Conservation (phyloP, 768 basidiomycete species). For the Tulasnella sp. region DNA sequence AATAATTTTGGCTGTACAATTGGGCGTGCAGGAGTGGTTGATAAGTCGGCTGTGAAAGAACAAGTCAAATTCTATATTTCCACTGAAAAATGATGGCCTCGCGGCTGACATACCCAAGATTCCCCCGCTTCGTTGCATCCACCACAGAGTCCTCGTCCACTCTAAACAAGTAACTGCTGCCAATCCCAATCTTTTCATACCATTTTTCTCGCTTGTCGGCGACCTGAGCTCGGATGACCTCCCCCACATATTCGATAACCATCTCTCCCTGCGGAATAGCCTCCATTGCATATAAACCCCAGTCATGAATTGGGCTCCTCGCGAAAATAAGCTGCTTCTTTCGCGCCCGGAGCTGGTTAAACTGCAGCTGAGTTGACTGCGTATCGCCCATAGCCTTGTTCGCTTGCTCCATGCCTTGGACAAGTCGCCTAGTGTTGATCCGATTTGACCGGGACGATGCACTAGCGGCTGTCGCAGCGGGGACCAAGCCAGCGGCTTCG, state of each 20-base stretch:
- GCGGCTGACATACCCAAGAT: conserved; percentile 73
- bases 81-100: conserved; percentile 21
- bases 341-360: conserved; percentile 95
- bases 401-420: conserved; percentile 90
- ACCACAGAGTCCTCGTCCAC: conserved; percentile 98
- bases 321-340: conserved; percentile 98
- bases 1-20: conserved; percentile 49
- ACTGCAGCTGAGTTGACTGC: conserved; percentile 73
- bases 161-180: conserved; percentile 94
- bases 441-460: conserved; percentile 84
- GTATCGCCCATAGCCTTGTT: conserved; percentile 60
- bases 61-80: background rate
- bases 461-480: conserved; percentile 43
- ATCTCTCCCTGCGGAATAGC: conserved; percentile 90
- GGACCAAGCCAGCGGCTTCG: conserved; percentile 11
- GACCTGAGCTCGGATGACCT: conserved; percentile 90
- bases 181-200: conserved; percentile 96
- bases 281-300: conserved; percentile 98
- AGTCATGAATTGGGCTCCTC: conserved; percentile 93
- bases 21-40: conserved; percentile 96
- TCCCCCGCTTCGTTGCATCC: conserved; percentile 98
- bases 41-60: conserved; percentile 71
- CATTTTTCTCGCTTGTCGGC: conserved; percentile 96
- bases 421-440: conserved; percentile 85
- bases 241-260: conserved; percentile 99